These are phyloP conservation scores for Exophiala spinifera DNA, from an alignment of 2,329 filamentous ascomycete genomes.

Conservation along the genomic window DNA sequence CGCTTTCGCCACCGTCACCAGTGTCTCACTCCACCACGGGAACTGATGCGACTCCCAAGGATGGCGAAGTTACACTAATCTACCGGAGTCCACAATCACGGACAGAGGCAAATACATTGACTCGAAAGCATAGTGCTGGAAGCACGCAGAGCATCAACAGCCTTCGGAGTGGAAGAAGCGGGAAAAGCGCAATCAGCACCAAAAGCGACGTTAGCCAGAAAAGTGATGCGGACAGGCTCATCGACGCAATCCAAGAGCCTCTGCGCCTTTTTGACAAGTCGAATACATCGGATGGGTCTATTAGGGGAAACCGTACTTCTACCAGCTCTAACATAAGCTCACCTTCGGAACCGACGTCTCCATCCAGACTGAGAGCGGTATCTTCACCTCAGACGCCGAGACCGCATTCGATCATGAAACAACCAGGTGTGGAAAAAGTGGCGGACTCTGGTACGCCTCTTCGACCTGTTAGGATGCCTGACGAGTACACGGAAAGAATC, in stretches of 20 bases:
- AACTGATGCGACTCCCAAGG: slow-evolving; percentile 29
- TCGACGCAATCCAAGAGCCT: slow-evolving; percentile 42
- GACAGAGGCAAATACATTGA: slow-evolving; percentile 19
- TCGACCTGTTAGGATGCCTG: slow-evolving; percentile 33
- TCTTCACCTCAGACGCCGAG: slow-evolving; percentile 18
- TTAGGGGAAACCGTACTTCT: slow-evolving; percentile 1
- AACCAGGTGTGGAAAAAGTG: slow-evolving; percentile 32
- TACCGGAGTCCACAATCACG: slow-evolving; percentile 28
- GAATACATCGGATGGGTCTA: neutral
- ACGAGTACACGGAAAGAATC: slow-evolving; percentile 20
- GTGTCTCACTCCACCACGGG: slow-evolving; percentile 1
- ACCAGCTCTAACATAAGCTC: neutral
- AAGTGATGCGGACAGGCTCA: slow-evolving; percentile 42
- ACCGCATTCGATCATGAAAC: slow-evolving; percentile 23
- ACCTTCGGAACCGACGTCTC: neutral
- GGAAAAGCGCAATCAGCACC: slow-evolving; percentile 27
- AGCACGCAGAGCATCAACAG: slow-evolving; percentile 37
- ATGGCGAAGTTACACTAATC: slow-evolving; percentile 41
- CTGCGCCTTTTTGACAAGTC: slow-evolving; percentile 22
- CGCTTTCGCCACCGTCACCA: neutral
- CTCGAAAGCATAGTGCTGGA: slow-evolving; percentile 33
- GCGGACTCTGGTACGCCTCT: slow-evolving; percentile 37
- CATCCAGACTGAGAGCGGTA: slow-evolving; percentile 12
- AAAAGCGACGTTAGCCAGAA: slow-evolving; percentile 29
- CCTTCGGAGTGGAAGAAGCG: slow-evolving; percentile 20